Evolutionary conservation across 2,329 filamentous ascomycete genomes (phyloP), one percentile per base, ranked within the genome.

Genomic region (Pseudogymnoascus sp.): DNA sequence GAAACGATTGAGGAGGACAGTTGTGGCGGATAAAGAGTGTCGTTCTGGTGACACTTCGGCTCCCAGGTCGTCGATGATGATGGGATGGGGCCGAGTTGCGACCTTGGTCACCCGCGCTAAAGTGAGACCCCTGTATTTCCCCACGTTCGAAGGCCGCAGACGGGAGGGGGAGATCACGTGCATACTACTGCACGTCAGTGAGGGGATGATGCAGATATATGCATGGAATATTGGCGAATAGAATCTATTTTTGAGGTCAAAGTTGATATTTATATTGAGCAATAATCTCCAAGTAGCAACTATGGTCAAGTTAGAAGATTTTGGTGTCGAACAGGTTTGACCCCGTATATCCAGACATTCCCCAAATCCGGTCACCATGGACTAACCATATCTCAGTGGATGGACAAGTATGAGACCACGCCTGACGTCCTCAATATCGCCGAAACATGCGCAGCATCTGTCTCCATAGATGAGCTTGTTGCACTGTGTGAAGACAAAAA

Each of bases 371-470:
- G 16, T 18, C n/a, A 34, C 50, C 50, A 18, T 56, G 25, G 21
- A 38, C 64, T 65, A 60, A 68, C 63, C 10, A 53, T 59, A 25
- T 59, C 21, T 16, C 75, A 85, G 74, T 88, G 85, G 85, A 87
- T 88, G 83, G 82, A 86, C 73, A 75, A 78, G 62, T 84, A 85
- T 67, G 83, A 87, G 71, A 78, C 69, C 7, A 84, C 80, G 2
- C 81, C 82, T 0, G 79, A 78, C 4, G 80, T 83, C 1, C 72
- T 87, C 73, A 93, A 96, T 73, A 83, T 93, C 59, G 88, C 89
- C 64, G 90, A 93, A 75, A 93, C 90, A 0, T 93, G 90, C 71
- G 88, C 85, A 63, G 85, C 88, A 2, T 91, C 89, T 3, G 79
- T 93, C 21, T 92, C 89, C 0, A 77, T 93, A 64, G 81, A 88